Evolutionary conservation across 2,329 filamentous ascomycete genomes (phyloP).

Genomic region (Gnomoniopsis sp.): DNA sequence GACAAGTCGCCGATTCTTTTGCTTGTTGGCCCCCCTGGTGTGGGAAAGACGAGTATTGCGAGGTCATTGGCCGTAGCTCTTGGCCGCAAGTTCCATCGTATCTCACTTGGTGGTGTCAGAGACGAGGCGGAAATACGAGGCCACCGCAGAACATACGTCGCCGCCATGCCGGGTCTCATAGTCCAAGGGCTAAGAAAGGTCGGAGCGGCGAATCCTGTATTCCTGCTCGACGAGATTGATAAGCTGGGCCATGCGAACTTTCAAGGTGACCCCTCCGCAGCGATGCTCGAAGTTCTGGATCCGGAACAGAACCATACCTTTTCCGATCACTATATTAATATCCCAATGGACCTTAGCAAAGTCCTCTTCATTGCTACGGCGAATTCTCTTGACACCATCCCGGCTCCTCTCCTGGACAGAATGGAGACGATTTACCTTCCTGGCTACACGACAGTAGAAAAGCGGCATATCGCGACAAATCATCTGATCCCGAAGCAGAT

Average conservation of each 20-base stretch:
- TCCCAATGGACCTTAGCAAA: conserved; percentile 93
- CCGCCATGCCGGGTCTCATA: conserved; percentile 96
- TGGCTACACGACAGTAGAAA: conserved; percentile 95
- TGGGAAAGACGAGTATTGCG: conserved; percentile 93
- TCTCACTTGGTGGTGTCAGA: conserved; percentile 90
- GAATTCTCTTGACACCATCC: conserved; percentile 92
- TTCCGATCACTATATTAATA: conserved; percentile 92
- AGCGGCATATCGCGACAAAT: conserved; percentile 86
- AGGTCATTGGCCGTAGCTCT: conserved; percentile 89
- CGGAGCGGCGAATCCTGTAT: conserved; percentile 90
- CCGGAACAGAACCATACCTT: conserved; percentile 96
- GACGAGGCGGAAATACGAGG: conserved; percentile 97
- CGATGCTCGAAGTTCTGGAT: conserved; percentile 96
- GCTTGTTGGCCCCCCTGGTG: conserved; percentile 87
- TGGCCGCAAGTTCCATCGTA: conserved; percentile 93
- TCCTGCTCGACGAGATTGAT: conserved; percentile 96
- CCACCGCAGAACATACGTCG: conserved; percentile 92
- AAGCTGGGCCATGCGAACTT: conserved; percentile 90
- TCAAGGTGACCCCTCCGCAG: conserved; percentile 92
- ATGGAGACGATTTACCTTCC: conserved; percentile 96
- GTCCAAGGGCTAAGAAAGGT: conserved; percentile 94
- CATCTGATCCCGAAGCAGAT: conserved; percentile 98
- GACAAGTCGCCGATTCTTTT: conserved; percentile 97
- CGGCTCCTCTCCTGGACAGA: conserved; percentile 86
- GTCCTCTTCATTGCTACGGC: conserved; percentile 97